phyloP scores from a whole-genome alignment of 805 yeast species.

The Ogataea corticis region DNA sequence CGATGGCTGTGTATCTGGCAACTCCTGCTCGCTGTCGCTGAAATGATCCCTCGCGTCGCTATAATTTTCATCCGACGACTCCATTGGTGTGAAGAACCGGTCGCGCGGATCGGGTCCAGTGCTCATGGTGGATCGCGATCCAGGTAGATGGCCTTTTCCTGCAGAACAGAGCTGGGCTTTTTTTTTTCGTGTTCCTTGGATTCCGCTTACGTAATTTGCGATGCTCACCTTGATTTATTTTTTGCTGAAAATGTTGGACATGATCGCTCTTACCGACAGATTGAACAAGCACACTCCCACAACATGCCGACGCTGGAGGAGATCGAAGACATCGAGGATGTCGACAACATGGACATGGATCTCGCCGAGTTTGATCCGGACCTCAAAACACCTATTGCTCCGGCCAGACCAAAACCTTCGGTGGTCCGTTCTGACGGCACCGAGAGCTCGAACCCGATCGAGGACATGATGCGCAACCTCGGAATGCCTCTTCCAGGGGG shows the following conservation, averaged over 20 bases:
- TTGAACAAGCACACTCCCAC: neutral
- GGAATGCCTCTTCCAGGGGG: constrained; percentile 31
- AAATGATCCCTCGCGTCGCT: constrained; percentile 15
- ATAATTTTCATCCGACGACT: constrained; percentile 7
- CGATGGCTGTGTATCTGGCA: too few species aligned
- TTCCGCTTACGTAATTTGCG: too few species aligned
- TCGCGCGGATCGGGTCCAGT: neutral
- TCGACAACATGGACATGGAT: constrained; percentile 93
- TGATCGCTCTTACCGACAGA: neutral
- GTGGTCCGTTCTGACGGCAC: constrained; percentile 57
- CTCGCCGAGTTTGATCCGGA: constrained; percentile 84
- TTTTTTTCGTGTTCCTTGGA: too few species aligned
- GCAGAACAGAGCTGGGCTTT: neutral
- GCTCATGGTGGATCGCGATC: too few species aligned
- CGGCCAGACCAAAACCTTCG: constrained; percentile 56
- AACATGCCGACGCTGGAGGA: constrained; percentile 72
- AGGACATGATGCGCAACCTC: constrained; percentile 30
- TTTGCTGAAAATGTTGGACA: too few species aligned
- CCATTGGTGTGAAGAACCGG: constrained; percentile 1
- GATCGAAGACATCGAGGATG: constrained; percentile 73
- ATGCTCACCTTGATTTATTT: too few species aligned
- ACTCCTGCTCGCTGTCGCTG: neutral
- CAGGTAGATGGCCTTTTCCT: too few species aligned
- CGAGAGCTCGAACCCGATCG: constrained; percentile 32
- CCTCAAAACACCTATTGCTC: constrained; percentile 69